Percentiles rank a stretch among this genome's conserved stretches.
Conservation (phyloP, 78 protist genomes). For the Emiliania huxleyi region DNA sequence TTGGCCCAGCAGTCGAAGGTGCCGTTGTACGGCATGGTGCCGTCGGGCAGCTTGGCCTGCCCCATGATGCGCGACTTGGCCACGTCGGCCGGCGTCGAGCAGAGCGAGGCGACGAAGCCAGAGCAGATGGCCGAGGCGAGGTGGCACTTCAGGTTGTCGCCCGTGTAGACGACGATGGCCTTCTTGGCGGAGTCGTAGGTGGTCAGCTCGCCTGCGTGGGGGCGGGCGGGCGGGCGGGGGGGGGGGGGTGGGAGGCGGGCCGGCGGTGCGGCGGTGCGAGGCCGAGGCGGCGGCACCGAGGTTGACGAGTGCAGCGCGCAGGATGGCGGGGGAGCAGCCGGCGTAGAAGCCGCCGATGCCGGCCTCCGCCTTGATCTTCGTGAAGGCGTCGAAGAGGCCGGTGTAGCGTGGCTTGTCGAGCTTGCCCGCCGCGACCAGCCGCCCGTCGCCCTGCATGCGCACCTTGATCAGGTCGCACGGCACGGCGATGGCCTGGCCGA, state of each 20-base stretch:
- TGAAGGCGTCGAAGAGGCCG: slow-evolving; percentile 70
- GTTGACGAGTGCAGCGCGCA: slow-evolving; percentile 36
- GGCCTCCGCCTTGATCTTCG: slow-evolving; percentile 67
- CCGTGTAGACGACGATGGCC: neutral
- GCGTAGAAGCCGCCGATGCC: slow-evolving; percentile 37
- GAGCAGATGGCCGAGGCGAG: slow-evolving; percentile 11
- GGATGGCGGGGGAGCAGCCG: slow-evolving; percentile 31
- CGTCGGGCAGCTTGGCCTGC: neutral
- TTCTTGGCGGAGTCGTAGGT: slow-evolving; percentile 35
- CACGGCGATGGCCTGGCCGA: slow-evolving; percentile 41
- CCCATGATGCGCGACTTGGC: slow-evolving; percentile 23
- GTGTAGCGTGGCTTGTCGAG: slow-evolving; percentile 66
- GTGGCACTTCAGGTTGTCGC: slow-evolving; percentile 24
- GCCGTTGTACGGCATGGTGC: neutral
- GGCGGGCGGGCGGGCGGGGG: neutral
- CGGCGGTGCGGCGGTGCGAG: neutral
- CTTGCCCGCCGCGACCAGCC: slow-evolving; percentile 47
- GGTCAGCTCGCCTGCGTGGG: slow-evolving; percentile 11
- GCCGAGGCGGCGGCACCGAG: neutral
- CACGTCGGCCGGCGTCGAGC: slow-evolving; percentile 37
- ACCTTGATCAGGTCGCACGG: slow-evolving; percentile 66
- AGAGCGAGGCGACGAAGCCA: slow-evolving; percentile 31
- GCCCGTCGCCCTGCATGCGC: slow-evolving; percentile 61
- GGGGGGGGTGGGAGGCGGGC: neutral
- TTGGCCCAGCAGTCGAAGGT: slow-evolving; percentile 24